Evolutionary conservation across 192 early-diverging fungal species (phyloP).

Genomic region (Dissophora globulifera): DNA sequence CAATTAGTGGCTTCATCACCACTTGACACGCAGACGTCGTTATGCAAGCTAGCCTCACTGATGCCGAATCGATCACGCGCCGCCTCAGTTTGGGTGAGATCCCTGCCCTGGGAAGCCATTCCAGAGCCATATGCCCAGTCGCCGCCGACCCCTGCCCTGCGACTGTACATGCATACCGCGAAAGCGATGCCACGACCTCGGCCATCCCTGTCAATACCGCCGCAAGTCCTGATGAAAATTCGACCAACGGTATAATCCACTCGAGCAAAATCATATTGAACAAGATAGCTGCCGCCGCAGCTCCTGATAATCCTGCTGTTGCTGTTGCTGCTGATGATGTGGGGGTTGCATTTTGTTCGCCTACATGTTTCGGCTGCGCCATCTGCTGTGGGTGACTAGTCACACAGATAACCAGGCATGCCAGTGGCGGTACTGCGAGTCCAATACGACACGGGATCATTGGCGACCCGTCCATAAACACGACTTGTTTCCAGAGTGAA

Average conservation of each 20-base stretch:
- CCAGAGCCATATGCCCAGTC: conserved; percentile 2
- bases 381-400: conserved; percentile 57
- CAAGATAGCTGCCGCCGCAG: conserved; percentile 17
- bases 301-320: conserved; percentile 33
- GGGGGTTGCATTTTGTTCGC: not conserved
- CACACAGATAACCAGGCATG: conserved; percentile 75
- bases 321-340: too few species aligned
- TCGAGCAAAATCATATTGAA: conserved; percentile 28
- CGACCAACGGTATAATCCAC: conserved; percentile 16
- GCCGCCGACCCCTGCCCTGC: conserved; percentile 1
- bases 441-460: conserved; percentile 83
- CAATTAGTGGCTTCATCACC: conserved; percentile 79
- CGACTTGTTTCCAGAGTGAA: conserved; percentile 54
- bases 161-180: conserved; percentile 14
- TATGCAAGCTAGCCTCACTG: conserved; percentile 53
- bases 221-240: conserved; percentile 24
- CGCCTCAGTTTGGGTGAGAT: conserved; percentile 40
- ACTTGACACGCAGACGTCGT: conserved; percentile 67
- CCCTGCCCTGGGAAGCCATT: conserved; percentile 12
- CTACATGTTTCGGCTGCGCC: conserved; percentile 10
- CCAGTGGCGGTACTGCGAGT: conserved; percentile 81
- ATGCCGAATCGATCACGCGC: conserved; percentile 55
- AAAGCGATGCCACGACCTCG: conserved; percentile 25
- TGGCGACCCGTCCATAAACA: conserved; percentile 76
- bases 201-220: conserved; percentile 21